These are phyloP conservation scores for Thuja plicata DNA, from an alignment of 83 land plant genomes.

Conservation along the genomic window DNA sequence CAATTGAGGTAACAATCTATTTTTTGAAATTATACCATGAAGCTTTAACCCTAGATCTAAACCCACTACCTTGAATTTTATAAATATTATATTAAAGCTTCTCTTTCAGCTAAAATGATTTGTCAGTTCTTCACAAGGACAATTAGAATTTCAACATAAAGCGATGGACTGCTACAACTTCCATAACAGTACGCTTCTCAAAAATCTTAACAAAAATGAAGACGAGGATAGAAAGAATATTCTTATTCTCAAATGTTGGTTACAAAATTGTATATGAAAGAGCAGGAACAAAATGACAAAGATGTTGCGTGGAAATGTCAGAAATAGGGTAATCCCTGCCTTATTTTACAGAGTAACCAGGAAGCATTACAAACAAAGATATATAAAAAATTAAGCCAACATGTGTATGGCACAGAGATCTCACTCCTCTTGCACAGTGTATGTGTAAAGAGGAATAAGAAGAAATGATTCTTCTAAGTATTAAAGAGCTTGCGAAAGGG, in stretches of 20 bases:
- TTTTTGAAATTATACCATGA: too few relatives aligned
- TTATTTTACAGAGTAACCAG: background rate
- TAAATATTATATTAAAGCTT: too few relatives aligned
- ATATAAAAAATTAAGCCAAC: background rate
- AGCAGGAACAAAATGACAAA: background rate
- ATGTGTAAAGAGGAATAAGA: background rate
- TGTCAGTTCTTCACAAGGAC: background rate
- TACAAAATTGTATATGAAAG: background rate
- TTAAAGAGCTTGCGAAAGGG: slow-evolving; percentile 84
- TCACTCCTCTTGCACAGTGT: background rate
- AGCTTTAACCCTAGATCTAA: too few relatives aligned
- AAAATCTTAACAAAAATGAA: too few relatives aligned
- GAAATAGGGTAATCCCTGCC: background rate
- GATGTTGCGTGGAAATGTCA: background rate
- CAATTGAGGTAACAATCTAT: too few relatives aligned
- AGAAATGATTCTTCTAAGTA: slow-evolving; percentile 25
- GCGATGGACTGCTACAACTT: too few relatives aligned
- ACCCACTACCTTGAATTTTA: too few relatives aligned
- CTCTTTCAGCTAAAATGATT: background rate
- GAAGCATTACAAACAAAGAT: background rate
- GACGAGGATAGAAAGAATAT: too few relatives aligned
- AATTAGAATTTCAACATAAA: too few relatives aligned
- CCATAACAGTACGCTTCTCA: too few relatives aligned
- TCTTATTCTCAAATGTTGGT: background rate
- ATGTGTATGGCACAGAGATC: background rate